Percentiles rank a stretch among this genome's conserved stretches.
These are phyloP conservation scores for Cordyceps pruinosa DNA, from an alignment of 2,329 filamentous ascomycete species.

Conservation along the genomic window DNA sequence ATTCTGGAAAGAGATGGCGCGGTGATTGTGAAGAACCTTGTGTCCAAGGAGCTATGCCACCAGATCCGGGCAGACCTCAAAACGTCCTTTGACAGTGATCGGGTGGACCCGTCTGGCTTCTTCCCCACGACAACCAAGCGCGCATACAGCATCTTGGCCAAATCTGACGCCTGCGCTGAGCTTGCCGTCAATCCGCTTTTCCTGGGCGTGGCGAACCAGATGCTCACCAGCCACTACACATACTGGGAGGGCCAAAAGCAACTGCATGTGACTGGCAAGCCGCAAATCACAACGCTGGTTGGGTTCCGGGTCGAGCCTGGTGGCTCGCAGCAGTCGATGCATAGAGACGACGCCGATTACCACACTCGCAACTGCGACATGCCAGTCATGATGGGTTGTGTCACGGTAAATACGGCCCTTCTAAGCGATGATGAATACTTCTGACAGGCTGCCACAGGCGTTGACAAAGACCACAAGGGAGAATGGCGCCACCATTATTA, in stretches of 20 bases:
- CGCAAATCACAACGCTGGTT: conserved; percentile 29
- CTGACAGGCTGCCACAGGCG: conserved; percentile 18
- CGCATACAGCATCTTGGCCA: conserved; percentile 31
- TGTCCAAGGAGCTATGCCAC: conserved; percentile 24
- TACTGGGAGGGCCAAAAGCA: conserved; percentile 29
- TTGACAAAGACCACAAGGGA: conserved; percentile 33
- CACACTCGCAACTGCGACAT: conserved; percentile 26
- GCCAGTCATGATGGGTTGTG: conserved; percentile 32
- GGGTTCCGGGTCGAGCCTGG: conserved; percentile 34
- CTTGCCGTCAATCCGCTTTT: conserved; percentile 29
- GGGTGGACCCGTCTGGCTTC: conserved; percentile 30
- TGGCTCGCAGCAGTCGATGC: conserved; percentile 31
- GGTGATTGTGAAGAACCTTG: conserved; percentile 31
- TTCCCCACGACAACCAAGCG: conserved; percentile 33
- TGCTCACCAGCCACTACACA: conserved; percentile 29
- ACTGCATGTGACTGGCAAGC: conserved; percentile 27
- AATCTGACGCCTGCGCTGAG: conserved; percentile 32
- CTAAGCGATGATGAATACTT: background rate
- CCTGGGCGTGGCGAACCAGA: conserved; percentile 26
- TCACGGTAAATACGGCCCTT: conserved; percentile 17
- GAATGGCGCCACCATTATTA: conserved; percentile 35
- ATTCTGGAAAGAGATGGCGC: conserved; percentile 27
- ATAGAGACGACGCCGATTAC: conserved; percentile 29
- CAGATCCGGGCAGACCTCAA: conserved; percentile 32
- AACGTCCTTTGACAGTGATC: conserved; percentile 30